Evolutionary conservation across 768 basidiomycete genomes (phyloP), one percentile per base, ranked within the genome.

Genomic region (Suillus plorans): DNA sequence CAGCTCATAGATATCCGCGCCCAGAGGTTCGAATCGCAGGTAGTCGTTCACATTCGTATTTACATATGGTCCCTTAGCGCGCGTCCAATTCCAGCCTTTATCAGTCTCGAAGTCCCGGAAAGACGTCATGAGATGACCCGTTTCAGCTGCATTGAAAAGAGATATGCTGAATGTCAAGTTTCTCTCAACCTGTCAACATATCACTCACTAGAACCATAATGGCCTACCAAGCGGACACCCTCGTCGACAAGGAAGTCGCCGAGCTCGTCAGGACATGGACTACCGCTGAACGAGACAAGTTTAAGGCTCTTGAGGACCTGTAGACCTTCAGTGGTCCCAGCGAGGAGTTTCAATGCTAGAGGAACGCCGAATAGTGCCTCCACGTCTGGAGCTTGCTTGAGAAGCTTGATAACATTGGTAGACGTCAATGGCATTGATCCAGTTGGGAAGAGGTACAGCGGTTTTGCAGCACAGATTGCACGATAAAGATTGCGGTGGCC

Each of bases 61-160:
- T 7, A 70, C 22, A 52, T 70, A 36, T 0, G 74, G 70, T 1
- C 73, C 70, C 37, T 72, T 74, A n/a, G 73, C 67, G 36, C 82
- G 79, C 50, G 82, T 69, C 81, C 82, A 87, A 68, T 83, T 85
- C 86, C 86, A 88, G 13, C 66, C 80, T 70, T 85, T 86, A 76
- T 87, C 85, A 5, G 67, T 75, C 5, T 71, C 72, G 63, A 81
- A 84, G 64, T 84, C 78, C 41, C 84, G 81, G 57, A 79, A 76
- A 14, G 84, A 85, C 59, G 80, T 83, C 72, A 84, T 76, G 20
- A 85, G 71, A 9, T 73, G 72, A 50, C 79, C 81, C 57, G 77
- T 79, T 69, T 81, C 65, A 5, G 64, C 71, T 68, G 31, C 42
- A 28, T 34, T 22, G 16, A 9, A 41, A 37, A 67, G 22, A 16